Base-by-base conservation (phyloP, 2,329 filamentous ascomycete genomes). In the Myrmaecium sp. region DNA sequence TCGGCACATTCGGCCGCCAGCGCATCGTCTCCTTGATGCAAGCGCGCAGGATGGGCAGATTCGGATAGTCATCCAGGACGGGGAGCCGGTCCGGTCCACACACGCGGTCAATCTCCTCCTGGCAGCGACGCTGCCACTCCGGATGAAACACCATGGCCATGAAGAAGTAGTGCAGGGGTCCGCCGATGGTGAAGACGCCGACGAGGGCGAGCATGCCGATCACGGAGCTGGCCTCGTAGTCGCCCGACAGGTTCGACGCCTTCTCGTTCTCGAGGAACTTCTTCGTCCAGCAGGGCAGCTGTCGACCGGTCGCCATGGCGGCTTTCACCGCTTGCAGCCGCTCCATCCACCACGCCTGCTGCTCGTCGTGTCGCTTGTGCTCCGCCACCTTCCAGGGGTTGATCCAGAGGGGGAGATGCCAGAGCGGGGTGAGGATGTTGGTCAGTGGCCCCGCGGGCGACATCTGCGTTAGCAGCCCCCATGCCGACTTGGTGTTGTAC, bases 1-100 rank as follows among this genome's bases (percentile, higher is more conserved):
- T 29, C n/a, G 65, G 63, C 4, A 69, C 62, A 18, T 63, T 58
- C 4, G 65, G 66, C 27, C 64, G 52, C 66, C 66, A 70, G 23
- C 66, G 51, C n/a, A 68, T 41, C 9, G 62, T 64, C 45, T 72
- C 67, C 43, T 70, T 68, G 14, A 70, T 46, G 21, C 63, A 63
- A 2, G 66, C 66, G 10, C 65, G 51, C 6, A 69, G 54, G 0
- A 54, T 64, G 1, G 66, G 66, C 12, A 71, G 45, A 10, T 57
- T 44, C 2, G 58, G 46, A 35, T 58, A 60, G 37, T 71, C 63
- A 5, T 50, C 47, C 17, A 62, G 54, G 9, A 47, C 59, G 0
- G 66, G 66, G 48, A 69, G 54, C 12, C 60, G 54, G n/a, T 23
- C 28, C 14, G 23, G 18, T 10, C 64, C 64, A 29, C 62, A 66